Conservation (phyloP, 345 rosid species). For the Euclidium syriacum region DNA sequence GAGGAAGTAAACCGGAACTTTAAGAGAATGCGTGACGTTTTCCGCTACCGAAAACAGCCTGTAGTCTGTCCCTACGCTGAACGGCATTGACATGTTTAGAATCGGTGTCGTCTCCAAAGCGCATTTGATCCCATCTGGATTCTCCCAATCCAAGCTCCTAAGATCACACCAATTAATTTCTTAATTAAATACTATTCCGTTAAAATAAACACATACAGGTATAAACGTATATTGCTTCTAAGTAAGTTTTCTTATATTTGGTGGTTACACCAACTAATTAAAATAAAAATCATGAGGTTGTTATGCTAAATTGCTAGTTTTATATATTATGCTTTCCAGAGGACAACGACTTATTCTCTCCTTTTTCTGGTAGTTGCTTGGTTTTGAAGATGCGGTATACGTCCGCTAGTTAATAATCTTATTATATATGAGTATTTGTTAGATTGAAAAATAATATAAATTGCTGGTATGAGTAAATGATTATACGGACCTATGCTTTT, state of each 20-base stretch:
- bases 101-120: conserved; percentile 71
- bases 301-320: conserved; percentile 1
- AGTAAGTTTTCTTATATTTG: not conserved
- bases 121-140: conserved; percentile 87
- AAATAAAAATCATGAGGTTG: not conserved
- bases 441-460: no score
- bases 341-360: conserved; percentile 15
- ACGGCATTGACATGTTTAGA: conserved; percentile 43
- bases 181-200: not conserved
- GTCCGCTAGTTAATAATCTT: not conserved
- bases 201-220: not conserved
- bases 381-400: conserved; percentile 16
- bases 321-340: not conserved
- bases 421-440: no score
- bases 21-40: conserved; percentile 48
- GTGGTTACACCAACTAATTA: conserved; percentile 22
- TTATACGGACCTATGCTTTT: not conserved
- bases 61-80: conserved; percentile 72
- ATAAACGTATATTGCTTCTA: no score
- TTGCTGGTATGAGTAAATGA: not conserved
- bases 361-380: conserved; percentile 21
- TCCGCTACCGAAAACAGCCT: conserved; percentile 44
- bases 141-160: conserved; percentile 91
- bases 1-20: conserved; percentile 54
- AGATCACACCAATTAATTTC: not conserved